Percentiles rank a stretch among this genome's conserved stretches.
phyloP scores from a whole-genome alignment of 129 eudicot species.

The Saussurea involucrata region DNA sequence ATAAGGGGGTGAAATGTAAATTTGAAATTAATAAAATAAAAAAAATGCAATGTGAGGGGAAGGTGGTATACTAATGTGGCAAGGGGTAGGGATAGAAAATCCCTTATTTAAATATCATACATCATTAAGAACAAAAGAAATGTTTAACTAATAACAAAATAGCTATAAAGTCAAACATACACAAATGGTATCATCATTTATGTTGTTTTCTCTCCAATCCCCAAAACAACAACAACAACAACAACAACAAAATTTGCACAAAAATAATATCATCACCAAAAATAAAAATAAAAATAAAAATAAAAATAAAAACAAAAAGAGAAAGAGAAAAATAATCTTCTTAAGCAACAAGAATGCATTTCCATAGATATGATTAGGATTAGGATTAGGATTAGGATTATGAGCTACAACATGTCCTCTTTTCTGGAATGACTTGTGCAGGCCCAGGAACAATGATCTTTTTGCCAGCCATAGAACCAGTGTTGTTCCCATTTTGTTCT shows the following conservation, averaged over 20 bases:
- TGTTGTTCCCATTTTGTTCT: constrained; percentile 62
- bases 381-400: constrained; percentile 15
- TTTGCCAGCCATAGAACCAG: constrained; percentile 67
- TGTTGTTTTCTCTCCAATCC: constrained; percentile 20
- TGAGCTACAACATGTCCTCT: constrained; percentile 69
- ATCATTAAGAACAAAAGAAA: not conserved
- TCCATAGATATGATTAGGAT: constrained; percentile 10
- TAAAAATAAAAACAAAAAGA: constrained; percentile 3
- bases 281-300: not conserved
- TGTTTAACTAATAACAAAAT: not conserved
- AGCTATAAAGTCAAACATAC: constrained; percentile 12
- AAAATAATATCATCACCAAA: constrained; percentile 26
- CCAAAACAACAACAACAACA: constrained; percentile 5
- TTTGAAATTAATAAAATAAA: too few relatives aligned
- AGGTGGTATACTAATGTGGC: too few relatives aligned
- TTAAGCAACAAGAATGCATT: not conserved
- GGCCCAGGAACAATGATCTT: constrained; percentile 92
- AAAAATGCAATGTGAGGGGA: too few relatives aligned
- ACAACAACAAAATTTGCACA: constrained; percentile 23
- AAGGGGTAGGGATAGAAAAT: too few relatives aligned
- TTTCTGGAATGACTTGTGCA: constrained; percentile 80
- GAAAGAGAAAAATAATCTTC: not conserved
- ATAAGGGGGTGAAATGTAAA: too few relatives aligned
- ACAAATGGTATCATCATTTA: constrained; percentile 19
- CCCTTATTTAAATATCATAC: not conserved